These are phyloP conservation scores for Colletotrichum sp. DNA, from an alignment of 2,329 filamentous ascomycete species.

Conservation along the genomic window DNA sequence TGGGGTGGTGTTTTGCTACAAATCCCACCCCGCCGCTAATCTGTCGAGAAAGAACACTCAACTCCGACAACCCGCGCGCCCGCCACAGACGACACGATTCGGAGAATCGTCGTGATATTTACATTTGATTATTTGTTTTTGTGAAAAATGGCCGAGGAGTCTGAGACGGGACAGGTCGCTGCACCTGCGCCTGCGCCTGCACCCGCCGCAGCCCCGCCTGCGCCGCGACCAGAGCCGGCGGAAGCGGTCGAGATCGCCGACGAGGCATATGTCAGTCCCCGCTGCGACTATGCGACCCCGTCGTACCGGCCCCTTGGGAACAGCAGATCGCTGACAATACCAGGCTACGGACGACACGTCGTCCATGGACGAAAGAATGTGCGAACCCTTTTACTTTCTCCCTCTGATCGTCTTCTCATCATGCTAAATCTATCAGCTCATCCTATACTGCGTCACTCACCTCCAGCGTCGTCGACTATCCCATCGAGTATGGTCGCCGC, in stretches of 20 bases:
- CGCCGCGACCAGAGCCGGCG: not conserved
- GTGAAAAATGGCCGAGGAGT: not conserved
- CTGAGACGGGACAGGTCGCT: not conserved
- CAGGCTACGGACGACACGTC: not conserved
- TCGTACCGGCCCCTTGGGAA: not conserved
- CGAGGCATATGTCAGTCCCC: not conserved
- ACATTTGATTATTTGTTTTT: not conserved
- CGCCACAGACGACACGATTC: not conserved
- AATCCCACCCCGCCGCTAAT: not conserved
- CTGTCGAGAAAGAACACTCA: not conserved
- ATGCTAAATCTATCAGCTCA: not conserved
- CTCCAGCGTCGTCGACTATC: not conserved
- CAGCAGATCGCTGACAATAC: rapidly evolving
- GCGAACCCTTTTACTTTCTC: not conserved
- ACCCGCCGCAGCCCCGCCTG: not conserved
- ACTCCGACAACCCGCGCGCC: not conserved
- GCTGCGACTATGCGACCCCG: too few relatives aligned
- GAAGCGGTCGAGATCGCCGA: not conserved
- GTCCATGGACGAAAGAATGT: not conserved
- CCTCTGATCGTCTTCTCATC: rapidly evolving
- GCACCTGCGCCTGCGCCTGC: not conserved
- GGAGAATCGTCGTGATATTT: not conserved
- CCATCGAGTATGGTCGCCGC: not conserved
- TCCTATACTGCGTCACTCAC: not conserved
- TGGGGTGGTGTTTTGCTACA: not conserved